Evolutionary conservation across 2,329 filamentous ascomycete species (phyloP), one percentile per base, ranked within the genome.

Genomic region (Cladophialophora psammophila): DNA sequence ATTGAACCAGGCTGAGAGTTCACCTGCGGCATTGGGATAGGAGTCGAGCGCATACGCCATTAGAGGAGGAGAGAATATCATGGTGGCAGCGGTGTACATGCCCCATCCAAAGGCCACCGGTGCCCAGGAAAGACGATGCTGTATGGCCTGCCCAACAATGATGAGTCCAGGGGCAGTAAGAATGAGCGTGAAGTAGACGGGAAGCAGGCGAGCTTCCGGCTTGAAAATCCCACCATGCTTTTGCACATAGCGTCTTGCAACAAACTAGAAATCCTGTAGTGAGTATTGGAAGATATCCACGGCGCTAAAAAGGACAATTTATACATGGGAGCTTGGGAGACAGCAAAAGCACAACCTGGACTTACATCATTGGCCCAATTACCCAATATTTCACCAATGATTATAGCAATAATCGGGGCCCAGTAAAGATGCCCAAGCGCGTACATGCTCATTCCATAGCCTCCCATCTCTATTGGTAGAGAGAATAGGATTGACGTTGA

Each of bases 1-100:
- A 72, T 85, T 85, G 48, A 86, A 74, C 81, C 82, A 84, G 0
- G 82, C 81, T 5, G 80, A 81, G 3, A 86, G 83, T 70, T 86
- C 84, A 2, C 83, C 84, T 34, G 79, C 80, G 2, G 81, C 83
- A 72, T 85, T 81, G 0, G 85, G 85, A 73, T 86, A 87, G 68
- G 78, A 78, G 74, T 87, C 84, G 4, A 87, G 80, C 26, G 79
- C 78, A 72, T 86, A 87, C 5, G 82, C 81, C 63, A 79, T 83
- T 31, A 86, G 74, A 1, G 82, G 82, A 2, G 84, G 83, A 15
- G 73, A 69, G 10, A 68, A 65, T 15, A 73, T 66, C 50, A 63
- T 57, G 15, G 26, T 18, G 9, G 40, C 60, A 34, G 35, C 48
- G 18, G 38, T 20, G 36, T 38, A 57, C 32, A 63, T 56, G 20